Base-by-base conservation (phyloP, 2,329 filamentous ascomycete genomes). In the Macrophomina tecta region DNA sequence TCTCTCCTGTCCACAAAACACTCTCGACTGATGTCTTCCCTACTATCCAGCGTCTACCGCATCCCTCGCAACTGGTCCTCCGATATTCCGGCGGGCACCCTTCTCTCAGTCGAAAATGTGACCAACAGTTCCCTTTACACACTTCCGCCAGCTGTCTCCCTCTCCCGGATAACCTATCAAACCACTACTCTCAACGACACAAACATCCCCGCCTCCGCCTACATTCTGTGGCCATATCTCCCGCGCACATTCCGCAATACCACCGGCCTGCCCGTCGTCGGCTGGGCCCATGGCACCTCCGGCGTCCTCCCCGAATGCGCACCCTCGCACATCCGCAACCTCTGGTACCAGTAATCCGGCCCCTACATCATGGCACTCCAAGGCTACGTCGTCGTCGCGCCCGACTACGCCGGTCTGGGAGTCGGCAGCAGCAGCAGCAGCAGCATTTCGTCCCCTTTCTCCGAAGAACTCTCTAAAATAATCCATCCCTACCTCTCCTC, bases 91-190 rank as follows among this genome's bases (percentile, higher is more conserved):
- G 75, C 79, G 3, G 82, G 82, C 4, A 70, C 73, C 1, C 68
- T 84, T 9, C 72, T 84, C 30, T 80, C 78, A 64, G 70, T 82
- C 18, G 79, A 84, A 68, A 61, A 73, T 6, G 67, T 73, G 68
- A 83, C 81, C 5, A 76, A 82, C 68, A 74, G 75, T 0, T 70
- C 73, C 0, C 65, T 70, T 3, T 84, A 81, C 71, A 79, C 79
- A 1, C 66, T 84, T 2, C 77, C 83, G 0, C 75, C 81, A 0
- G 73, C 72, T n/a, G 72, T 79, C 1, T 75, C 82, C 2, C 71
- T 86, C 51, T 85, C 83, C 1, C 80, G 84, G 14, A 79, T 86
- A 68, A 69, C 84, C 2, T 86, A 83, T 73, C 80, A 80, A 23
- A 82, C 82, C 0, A 77, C 75, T 23, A 79, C 77, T n/a, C 68